phyloP scores from a whole-genome alignment of 1,139 yeast genomes.

The Geotrichum fermentans region DNA sequence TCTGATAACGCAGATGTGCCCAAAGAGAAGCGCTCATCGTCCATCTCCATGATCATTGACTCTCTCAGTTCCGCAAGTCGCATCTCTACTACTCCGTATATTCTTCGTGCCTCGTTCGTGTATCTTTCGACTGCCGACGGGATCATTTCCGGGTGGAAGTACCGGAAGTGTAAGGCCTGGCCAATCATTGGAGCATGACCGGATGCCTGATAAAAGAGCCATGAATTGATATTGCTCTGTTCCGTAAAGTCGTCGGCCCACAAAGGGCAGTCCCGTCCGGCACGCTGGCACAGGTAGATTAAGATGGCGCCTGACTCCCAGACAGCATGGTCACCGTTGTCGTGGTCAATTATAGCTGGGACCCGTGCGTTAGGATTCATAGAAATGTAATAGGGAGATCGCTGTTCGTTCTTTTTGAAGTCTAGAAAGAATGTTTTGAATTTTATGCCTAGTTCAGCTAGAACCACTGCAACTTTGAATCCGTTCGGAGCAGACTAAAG shows the following conservation, averaged over 20 bases:
- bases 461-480: constrained; percentile 86
- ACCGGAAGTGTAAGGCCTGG: constrained; percentile 89
- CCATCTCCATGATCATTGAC: constrained; percentile 83
- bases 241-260: constrained; percentile 79
- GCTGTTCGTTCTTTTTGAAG: constrained; percentile 79
- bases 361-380: constrained; percentile 93
- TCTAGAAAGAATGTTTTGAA: constrained; percentile 84
- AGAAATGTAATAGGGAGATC: constrained; percentile 87
- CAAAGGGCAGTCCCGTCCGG: constrained; percentile 57
- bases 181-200: constrained; percentile 99
- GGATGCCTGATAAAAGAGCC: constrained; percentile 92
- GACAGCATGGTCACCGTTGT: constrained; percentile 67
- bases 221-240: constrained; percentile 79
- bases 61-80: constrained; percentile 91
- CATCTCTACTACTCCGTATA: constrained; percentile 92
- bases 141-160: constrained; percentile 81
- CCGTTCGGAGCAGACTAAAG: constrained; percentile 82
- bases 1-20: constrained; percentile 86
- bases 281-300: constrained; percentile 67
- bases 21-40: constrained; percentile 78
- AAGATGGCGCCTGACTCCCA: constrained; percentile 96
- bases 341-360: constrained; percentile 89
- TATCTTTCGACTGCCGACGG: constrained; percentile 88
- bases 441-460: constrained; percentile 74
- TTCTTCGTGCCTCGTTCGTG: constrained; percentile 88